These are phyloP conservation scores for Moesziomyces sp. DNA, from an alignment of 1,284 basidiomycete species.

Conservation along the genomic window DNA sequence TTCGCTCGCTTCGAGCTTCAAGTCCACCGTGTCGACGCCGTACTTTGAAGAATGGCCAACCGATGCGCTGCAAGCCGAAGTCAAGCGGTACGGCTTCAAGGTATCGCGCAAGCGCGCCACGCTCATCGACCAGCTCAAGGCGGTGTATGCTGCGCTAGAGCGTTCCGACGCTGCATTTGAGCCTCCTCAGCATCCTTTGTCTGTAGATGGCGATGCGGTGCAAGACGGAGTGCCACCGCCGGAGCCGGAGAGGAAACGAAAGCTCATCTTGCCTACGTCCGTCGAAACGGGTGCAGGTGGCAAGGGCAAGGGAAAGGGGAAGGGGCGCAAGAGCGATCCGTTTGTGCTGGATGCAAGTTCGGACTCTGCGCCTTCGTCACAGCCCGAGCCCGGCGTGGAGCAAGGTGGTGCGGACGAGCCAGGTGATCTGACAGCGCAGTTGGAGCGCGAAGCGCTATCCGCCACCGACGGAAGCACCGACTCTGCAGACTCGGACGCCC, in stretches of 20 bases:
- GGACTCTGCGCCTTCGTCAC: conserved; percentile 4
- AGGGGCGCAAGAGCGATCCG: conserved; percentile 37
- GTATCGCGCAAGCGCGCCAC: conserved; percentile 24
- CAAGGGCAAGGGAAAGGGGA: conserved; percentile 7
- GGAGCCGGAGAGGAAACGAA: background rate
- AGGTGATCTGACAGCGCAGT: conserved; percentile 25
- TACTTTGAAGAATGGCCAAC: conserved; percentile 34
- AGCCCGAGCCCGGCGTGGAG: background rate
- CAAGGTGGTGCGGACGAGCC: background rate
- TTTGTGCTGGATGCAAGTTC: conserved; percentile 27
- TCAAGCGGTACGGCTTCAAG: conserved; percentile 46
- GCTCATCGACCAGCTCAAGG: conserved; percentile 37
- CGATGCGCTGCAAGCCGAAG: conserved; percentile 25
- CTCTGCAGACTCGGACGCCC: background rate
- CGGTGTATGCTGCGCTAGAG: conserved; percentile 25
- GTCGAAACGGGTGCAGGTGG: background rate
- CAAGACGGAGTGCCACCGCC: background rate
- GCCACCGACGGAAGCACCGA: conserved; percentile 16
- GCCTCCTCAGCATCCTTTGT: background rate
- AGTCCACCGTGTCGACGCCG: background rate
- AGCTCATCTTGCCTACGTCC: conserved; percentile 10
- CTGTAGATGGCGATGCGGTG: background rate
- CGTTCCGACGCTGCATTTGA: conserved; percentile 7
- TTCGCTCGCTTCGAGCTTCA: background rate
- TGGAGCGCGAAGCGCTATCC: conserved; percentile 28